Conservation (phyloP, 495 filamentous ascomycete genomes). For the Neurospora sp. region DNA sequence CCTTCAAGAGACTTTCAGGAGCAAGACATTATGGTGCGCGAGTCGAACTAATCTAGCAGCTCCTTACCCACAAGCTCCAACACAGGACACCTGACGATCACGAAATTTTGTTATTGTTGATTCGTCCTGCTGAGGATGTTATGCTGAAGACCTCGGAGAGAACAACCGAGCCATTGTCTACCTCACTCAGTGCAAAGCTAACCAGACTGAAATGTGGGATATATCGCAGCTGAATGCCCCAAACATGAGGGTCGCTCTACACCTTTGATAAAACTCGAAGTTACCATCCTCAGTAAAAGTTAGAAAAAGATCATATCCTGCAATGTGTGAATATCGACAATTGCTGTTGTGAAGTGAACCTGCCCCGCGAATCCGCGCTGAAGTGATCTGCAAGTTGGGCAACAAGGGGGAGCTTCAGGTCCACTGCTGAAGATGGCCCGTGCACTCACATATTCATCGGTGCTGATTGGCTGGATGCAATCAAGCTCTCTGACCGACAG, state of each 20-base stretch:
- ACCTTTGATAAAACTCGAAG: too few species aligned
- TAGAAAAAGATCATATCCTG: too few species aligned
- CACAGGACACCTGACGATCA: not conserved
- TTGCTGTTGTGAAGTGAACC: not conserved
- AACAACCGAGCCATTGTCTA: too few species aligned
- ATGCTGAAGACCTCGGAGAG: too few species aligned
- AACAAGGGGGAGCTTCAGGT: not conserved
- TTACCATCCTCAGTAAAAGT: too few species aligned
- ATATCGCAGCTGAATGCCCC: too few species aligned
- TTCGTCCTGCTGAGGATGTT: not conserved
- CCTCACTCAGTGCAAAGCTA: too few species aligned
- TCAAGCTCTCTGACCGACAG: not conserved
- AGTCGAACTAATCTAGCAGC: not conserved
- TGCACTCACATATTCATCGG: not conserved
- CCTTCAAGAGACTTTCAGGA: not conserved
- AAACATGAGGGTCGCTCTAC: too few species aligned
- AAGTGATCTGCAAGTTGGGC: not conserved
- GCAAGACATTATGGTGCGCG: not conserved
- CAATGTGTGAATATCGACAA: not conserved
- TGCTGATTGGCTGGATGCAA: not conserved
- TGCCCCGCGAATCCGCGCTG: not conserved
- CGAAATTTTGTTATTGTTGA: not conserved
- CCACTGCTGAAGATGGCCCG: not conserved
- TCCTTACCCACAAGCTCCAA: not conserved
- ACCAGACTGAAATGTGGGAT: too few species aligned